phyloP scores from a whole-genome alignment of 2,329 filamentous ascomycete genomes.

The Neofusicoccum kwambonambiense region DNA sequence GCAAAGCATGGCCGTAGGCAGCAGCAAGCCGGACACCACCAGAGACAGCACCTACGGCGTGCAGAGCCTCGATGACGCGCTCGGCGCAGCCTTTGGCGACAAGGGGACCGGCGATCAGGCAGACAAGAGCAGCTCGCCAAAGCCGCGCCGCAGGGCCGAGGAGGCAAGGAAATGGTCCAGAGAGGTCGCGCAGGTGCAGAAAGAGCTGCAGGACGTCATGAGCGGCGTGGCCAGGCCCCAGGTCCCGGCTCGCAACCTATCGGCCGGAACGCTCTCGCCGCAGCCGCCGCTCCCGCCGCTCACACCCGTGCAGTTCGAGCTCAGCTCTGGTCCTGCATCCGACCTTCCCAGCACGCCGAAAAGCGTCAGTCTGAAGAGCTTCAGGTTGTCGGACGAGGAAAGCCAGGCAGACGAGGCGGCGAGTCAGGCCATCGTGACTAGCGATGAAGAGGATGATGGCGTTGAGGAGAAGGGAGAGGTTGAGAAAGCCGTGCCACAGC shows the following conservation, averaged over 20 bases:
- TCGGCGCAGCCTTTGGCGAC: slow-evolving; percentile 39
- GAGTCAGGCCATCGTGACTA: slow-evolving; percentile 56
- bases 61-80: slow-evolving; percentile 56
- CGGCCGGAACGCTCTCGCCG: slow-evolving; percentile 2
- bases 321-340: slow-evolving; percentile 48
- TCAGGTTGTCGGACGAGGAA: slow-evolving; percentile 59
- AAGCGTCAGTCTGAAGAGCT: slow-evolving; percentile 58
- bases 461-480: slow-evolving; percentile 33
- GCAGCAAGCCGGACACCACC: slow-evolving; percentile 18
- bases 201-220: background rate
- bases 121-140: slow-evolving; percentile 1
- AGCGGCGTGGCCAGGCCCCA: background rate
- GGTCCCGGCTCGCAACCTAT: slow-evolving; percentile 2
- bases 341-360: slow-evolving; percentile 59
- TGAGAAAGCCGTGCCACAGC: slow-evolving; percentile 61
- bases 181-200: slow-evolving; percentile 21
- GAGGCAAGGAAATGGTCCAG: slow-evolving; percentile 7
- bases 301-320: slow-evolving; percentile 28
- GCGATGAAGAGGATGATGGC: slow-evolving; percentile 55
- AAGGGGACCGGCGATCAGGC: slow-evolving; percentile 24
- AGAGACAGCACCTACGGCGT: slow-evolving; percentile 55
- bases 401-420: slow-evolving; percentile 53
- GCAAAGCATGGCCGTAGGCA: slow-evolving; percentile 23
- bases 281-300: slow-evolving; percentile 24
- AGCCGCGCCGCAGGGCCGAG: background rate